Conservation (phyloP, 2,329 filamentous ascomycete genomes). For the Sporothrix pallida region DNA sequence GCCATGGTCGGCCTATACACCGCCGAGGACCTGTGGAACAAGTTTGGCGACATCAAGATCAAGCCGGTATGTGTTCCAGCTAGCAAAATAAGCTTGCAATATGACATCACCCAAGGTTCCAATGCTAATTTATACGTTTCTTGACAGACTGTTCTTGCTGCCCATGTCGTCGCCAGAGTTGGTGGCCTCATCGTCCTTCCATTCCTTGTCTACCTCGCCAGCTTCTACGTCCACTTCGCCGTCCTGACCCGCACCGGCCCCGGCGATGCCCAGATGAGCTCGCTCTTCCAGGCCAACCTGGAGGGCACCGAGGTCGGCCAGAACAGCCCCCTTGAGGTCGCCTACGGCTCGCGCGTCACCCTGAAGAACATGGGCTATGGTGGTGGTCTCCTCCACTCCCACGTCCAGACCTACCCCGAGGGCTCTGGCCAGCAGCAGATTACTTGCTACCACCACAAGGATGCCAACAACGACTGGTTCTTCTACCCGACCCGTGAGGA, state of each 20-base stretch:
- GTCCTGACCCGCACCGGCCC: slow-evolving; percentile 93
- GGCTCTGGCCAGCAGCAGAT: slow-evolving; percentile 94
- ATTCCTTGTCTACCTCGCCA: slow-evolving; percentile 90
- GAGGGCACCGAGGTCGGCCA: slow-evolving; percentile 92
- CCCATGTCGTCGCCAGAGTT: slow-evolving; percentile 80
- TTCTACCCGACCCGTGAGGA: slow-evolving; percentile 91
- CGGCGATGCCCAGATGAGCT: slow-evolving; percentile 99
- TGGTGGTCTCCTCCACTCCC: slow-evolving; percentile 92
- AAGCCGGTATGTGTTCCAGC: slow-evolving; percentile 65
- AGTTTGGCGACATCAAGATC: slow-evolving; percentile 94
- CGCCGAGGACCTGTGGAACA: slow-evolving; percentile 94
- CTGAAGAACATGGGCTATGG: slow-evolving; percentile 99
- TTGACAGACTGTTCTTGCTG: slow-evolving; percentile 51
- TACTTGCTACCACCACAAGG: slow-evolving; percentile 99
- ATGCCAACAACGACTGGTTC: slow-evolving; percentile 99
- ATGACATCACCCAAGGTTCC: too few species aligned
- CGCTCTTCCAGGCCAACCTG: slow-evolving; percentile 96
- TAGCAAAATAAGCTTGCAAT: background rate
- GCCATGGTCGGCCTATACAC: slow-evolving; percentile 96
- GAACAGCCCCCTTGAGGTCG: slow-evolving; percentile 91
- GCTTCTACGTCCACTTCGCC: slow-evolving; percentile 92
- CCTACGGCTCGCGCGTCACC: slow-evolving; percentile 84
- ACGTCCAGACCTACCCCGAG: slow-evolving; percentile 94
- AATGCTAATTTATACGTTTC: background rate
- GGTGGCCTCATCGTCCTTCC: slow-evolving; percentile 88